phyloP scores from a whole-genome alignment of 768 basidiomycete species.

The Lactarius akahatsu region DNA sequence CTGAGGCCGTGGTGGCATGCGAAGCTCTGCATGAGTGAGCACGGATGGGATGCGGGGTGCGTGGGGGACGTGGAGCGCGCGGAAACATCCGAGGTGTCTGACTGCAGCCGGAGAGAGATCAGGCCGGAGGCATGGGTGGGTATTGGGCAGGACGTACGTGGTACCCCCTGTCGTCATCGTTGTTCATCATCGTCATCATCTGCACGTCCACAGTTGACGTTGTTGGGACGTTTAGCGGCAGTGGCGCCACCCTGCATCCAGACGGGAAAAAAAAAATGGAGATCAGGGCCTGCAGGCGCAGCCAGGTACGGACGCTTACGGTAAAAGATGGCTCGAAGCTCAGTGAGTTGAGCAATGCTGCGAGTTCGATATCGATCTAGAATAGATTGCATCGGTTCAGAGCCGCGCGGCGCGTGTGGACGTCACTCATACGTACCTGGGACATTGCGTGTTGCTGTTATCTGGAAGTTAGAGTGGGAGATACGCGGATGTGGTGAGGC shows the following conservation, averaged over 20 bases:
- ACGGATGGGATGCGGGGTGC: constrained; percentile 5
- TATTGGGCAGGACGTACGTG: constrained; percentile 10
- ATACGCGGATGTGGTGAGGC: background rate
- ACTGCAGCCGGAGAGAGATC: background rate
- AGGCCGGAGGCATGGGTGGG: background rate
- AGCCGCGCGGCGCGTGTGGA: background rate
- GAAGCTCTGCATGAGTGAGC: constrained; percentile 21
- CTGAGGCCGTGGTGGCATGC: constrained; percentile 5
- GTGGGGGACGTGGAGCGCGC: background rate
- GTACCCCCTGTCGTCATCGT: constrained; percentile 21
- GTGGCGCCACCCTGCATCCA: background rate
- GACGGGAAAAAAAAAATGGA: background rate
- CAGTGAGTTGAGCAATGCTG: constrained; percentile 23
- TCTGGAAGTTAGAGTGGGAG: background rate
- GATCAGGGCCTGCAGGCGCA: background rate
- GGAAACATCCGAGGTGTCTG: constrained; percentile 15
- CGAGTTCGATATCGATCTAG: constrained; percentile 25
- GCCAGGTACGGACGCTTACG: constrained; percentile 2
- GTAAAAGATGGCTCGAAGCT: constrained; percentile 14
- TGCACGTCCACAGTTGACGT: background rate
- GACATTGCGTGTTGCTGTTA: background rate
- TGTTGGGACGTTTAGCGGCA: background rate
- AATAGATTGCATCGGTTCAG: background rate
- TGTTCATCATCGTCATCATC: constrained; percentile 13
- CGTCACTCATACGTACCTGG: background rate